Conservation (phyloP, 192 early-diverging fungal species). For the Entomortierella parvispora region DNA sequence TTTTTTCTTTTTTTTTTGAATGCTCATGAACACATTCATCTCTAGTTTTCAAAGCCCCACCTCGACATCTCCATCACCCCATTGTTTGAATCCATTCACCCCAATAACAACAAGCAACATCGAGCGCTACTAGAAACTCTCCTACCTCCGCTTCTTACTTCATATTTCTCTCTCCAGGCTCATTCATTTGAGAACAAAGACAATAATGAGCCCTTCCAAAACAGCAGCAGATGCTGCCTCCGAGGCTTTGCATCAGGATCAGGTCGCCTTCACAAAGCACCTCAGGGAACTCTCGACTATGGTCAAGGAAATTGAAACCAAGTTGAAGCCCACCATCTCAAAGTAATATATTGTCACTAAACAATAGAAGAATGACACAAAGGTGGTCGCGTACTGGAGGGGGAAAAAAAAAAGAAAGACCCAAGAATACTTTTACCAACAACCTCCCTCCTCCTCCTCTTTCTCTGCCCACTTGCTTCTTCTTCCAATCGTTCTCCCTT, state of each 20-base stretch:
- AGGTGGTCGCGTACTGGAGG: no score
- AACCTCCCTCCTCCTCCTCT: not conserved
- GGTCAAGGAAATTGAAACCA: slow-evolving; percentile 54
- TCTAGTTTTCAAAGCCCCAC: no score
- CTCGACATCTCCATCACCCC: no score
- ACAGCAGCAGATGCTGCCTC: slow-evolving; percentile 11
- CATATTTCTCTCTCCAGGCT: no score
- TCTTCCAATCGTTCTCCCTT: not conserved
- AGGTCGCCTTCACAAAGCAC: slow-evolving; percentile 46
- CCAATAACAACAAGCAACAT: not conserved
- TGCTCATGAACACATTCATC: not conserved
- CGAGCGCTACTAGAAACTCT: no score
- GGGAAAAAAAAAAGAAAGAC: not conserved
- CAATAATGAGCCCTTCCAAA: slow-evolving; percentile 34
- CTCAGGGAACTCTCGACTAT: slow-evolving; percentile 55
- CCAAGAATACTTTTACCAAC: not conserved
- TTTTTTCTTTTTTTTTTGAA: slow-evolving; percentile 11
- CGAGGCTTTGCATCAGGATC: slow-evolving; percentile 25
- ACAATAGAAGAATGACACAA: no score
- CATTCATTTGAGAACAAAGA: no score
- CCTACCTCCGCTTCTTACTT: no score
- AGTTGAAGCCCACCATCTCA: slow-evolving; percentile 55
- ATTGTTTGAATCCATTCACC: no score
- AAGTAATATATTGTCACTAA: no score
- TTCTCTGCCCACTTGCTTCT: not conserved